Conservation (phyloP, 257 asterid genomes). For the Apocynum venetum region DNA sequence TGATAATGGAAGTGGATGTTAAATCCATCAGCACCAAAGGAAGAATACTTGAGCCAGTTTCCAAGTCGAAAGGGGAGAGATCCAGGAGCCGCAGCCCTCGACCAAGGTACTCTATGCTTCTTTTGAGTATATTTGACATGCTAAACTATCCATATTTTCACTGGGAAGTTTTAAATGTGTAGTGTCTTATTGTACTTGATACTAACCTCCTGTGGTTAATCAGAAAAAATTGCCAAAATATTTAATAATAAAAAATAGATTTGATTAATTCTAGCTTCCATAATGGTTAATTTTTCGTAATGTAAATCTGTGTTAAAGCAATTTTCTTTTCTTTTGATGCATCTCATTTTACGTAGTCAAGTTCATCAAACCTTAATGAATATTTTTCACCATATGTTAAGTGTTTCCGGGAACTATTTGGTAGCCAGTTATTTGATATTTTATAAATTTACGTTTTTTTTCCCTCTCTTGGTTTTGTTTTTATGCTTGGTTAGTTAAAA, state of each 20-base stretch:
- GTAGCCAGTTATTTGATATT: not conserved
- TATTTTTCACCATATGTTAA: not conserved
- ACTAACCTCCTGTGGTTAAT: not conserved
- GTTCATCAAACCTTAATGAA: not conserved
- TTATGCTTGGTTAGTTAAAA: not conserved
- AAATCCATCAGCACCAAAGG: conserved; percentile 59
- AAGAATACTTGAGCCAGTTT: conserved; percentile 70
- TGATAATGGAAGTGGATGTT: not conserved
- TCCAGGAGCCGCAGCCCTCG: conserved; percentile 97
- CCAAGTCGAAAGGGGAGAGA: conserved; percentile 43
- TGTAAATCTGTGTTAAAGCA: not conserved
- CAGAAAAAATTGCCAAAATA: not conserved
- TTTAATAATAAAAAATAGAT: not conserved
- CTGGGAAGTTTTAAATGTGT: not conserved
- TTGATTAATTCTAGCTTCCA: not conserved
- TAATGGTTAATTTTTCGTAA: not conserved
- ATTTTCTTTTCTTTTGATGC: not conserved
- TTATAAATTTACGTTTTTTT: not conserved
- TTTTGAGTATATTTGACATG: not conserved
- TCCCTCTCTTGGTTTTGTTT: too few relatives aligned
- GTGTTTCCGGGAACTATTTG: not conserved
- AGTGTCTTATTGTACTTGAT: not conserved
- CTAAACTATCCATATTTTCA: not conserved
- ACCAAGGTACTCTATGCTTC: conserved; percentile 46
- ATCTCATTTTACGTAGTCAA: not conserved